A percentile compares a stretch with the other conserved stretches of the same genome.
Evolutionary conservation across 1,284 basidiomycete genomes (phyloP).

Genomic region (Sanghuangporus weigelae): DNA sequence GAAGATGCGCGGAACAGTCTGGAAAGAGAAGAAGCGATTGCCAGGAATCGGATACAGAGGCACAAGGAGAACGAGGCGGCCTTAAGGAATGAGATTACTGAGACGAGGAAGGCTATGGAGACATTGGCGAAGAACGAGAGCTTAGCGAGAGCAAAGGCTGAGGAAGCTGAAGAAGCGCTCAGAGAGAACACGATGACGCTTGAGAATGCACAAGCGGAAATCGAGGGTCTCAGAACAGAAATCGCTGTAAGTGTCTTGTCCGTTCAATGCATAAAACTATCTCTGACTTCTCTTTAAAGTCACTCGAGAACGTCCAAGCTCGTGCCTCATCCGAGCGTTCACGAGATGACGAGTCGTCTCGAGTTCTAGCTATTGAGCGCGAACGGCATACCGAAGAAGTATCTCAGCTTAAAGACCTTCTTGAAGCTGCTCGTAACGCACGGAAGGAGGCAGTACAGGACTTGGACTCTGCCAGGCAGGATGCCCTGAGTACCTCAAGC

Average conservation of each 20-base stretch:
- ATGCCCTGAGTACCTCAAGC: slow-evolving; percentile 21
- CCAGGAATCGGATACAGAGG: slow-evolving; percentile 62
- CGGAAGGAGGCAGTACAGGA: slow-evolving; percentile 20
- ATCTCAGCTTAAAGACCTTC: slow-evolving; percentile 39
- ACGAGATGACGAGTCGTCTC: slow-evolving; percentile 8
- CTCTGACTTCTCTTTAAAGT: slow-evolving; percentile 30
- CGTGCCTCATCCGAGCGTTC: slow-evolving; percentile 20
- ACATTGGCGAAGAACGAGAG: slow-evolving; percentile 58
- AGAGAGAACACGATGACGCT: slow-evolving; percentile 84
- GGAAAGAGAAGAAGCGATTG: slow-evolving; percentile 68
- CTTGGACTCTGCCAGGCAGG: slow-evolving; percentile 19
- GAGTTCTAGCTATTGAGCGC: slow-evolving; percentile 4
- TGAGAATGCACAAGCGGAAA: slow-evolving; percentile 89
- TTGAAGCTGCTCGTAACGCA: slow-evolving; percentile 35
- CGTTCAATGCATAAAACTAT: background rate
- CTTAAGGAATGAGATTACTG: slow-evolving; percentile 62
- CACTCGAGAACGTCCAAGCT: slow-evolving; percentile 44
- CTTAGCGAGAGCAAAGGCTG: slow-evolving; percentile 55
- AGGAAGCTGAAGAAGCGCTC: slow-evolving; percentile 85
- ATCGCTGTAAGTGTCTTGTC: slow-evolving; percentile 51
- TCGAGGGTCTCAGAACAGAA: slow-evolving; percentile 79
- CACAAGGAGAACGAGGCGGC: slow-evolving; percentile 75
- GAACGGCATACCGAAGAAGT: slow-evolving; percentile 48
- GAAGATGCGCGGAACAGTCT: slow-evolving; percentile 71
- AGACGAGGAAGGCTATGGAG: slow-evolving; percentile 61